Percentiles rank a stretch among this genome's conserved stretches.
Evolutionary conservation across 306 rosid species (phyloP).

Genomic region (apple (Malus domestica)): DNA sequence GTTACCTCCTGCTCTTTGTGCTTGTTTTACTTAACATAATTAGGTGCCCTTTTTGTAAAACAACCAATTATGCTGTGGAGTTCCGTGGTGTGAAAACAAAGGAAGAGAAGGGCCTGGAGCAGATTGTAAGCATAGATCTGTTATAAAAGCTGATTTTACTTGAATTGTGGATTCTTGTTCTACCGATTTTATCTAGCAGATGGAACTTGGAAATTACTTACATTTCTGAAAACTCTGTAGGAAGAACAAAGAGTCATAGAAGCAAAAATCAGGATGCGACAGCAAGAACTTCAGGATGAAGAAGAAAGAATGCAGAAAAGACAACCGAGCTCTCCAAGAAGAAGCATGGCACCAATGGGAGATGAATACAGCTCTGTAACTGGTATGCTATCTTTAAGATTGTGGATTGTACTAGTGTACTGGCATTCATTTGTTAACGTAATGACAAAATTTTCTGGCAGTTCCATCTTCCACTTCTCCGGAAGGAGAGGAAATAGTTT

Average conservation of each 20-base stretch:
- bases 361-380: conserved; percentile 54
- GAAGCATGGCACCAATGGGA: conserved; percentile 36
- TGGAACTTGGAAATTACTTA: not conserved
- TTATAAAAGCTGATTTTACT: conserved; percentile 1
- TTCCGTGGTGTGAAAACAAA: conserved; percentile 91
- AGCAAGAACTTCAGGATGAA: conserved; percentile 82
- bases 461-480: conserved; percentile 52
- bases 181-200: conserved; percentile 4
- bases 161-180: conserved; percentile 4
- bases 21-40: conserved; percentile 51
- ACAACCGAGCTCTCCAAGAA: conserved; percentile 40
- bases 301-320: conserved; percentile 84
- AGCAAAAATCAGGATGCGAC: conserved; percentile 93
- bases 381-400: conserved; percentile 35
- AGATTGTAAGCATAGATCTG: conserved; percentile 48
- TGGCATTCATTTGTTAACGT: not conserved
- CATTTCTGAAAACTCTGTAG: conserved; percentile 32
- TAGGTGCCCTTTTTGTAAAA: conserved; percentile 97
- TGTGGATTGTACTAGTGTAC: conserved; percentile 6
- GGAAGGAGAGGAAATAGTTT: conserved; percentile 54
- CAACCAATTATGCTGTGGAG: conserved; percentile 87
- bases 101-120: conserved; percentile 91
- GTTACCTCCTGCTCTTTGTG: not conserved
- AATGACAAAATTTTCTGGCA: conserved; percentile 16
- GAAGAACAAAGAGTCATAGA: conserved; percentile 99